Evolutionary conservation across 495 filamentous ascomycete genomes (phyloP).

Genomic region (Aspergillus steynii): DNA sequence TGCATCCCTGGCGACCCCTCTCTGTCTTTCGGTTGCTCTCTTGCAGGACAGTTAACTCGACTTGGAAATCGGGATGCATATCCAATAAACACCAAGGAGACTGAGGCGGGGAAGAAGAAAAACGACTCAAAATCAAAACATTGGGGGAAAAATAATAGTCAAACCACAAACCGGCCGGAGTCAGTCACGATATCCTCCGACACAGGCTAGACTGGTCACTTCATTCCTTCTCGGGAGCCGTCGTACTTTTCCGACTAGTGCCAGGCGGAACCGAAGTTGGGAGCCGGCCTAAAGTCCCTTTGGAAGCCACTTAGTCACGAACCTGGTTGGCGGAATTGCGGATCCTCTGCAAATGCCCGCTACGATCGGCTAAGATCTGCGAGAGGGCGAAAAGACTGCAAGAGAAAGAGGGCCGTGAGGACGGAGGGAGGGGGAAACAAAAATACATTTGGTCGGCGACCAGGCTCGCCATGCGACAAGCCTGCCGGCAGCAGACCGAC

Average conservation of each 20-base stretch:
- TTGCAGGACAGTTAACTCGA: too few species aligned
- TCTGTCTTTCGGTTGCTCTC: too few species aligned
- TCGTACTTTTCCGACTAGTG: constrained; percentile 4
- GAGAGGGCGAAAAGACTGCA: background rate
- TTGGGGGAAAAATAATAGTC: too few species aligned
- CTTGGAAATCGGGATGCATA: too few species aligned
- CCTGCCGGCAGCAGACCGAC: background rate
- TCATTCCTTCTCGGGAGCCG: too few species aligned
- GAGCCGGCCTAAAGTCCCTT: constrained; percentile 4
- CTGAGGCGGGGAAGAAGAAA: too few species aligned
- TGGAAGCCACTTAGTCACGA: constrained; percentile 13
- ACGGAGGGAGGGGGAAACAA: background rate
- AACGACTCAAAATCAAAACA: too few species aligned
- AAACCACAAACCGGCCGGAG: too few species aligned
- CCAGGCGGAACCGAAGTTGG: constrained; percentile 12
- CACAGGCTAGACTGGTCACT: too few species aligned
- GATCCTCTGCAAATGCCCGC: constrained; percentile 23
- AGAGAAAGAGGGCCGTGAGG: background rate
- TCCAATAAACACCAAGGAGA: too few species aligned
- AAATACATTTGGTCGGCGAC: background rate
- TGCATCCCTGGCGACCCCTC: background rate
- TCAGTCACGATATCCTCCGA: too few species aligned
- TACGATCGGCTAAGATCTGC: constrained; percentile 21
- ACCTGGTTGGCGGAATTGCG: constrained; percentile 26
- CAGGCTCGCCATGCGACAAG: background rate